A percentile compares a stretch with the other conserved stretches of the same genome.
Evolutionary conservation across 805 yeast genomes (phyloP).

Genomic region (Candida orba): DNA sequence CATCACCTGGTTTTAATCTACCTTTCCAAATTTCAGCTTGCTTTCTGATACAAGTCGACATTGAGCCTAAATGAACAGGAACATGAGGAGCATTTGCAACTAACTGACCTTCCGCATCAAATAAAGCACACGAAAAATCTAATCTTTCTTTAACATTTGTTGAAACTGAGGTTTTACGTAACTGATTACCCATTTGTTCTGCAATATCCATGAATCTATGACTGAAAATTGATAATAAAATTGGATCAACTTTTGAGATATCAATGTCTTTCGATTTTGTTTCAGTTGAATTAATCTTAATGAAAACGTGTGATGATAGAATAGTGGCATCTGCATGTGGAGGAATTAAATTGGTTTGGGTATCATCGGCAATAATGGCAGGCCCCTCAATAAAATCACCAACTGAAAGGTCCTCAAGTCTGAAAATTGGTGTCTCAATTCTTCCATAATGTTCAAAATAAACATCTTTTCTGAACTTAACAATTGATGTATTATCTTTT

Average conservation of each 20-base stretch:
- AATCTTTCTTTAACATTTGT: slow-evolving; percentile 79
- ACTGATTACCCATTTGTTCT: slow-evolving; percentile 79
- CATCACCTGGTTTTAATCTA: slow-evolving; percentile 64
- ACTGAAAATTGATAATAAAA: slow-evolving; percentile 67
- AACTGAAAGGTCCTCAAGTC: slow-evolving; percentile 42
- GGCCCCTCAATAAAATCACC: slow-evolving; percentile 63
- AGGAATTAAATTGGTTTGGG: slow-evolving; percentile 72
- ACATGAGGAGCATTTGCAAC: slow-evolving; percentile 87
- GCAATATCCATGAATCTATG: slow-evolving; percentile 89
- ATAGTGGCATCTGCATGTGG: slow-evolving; percentile 53
- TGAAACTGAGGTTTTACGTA: slow-evolving; percentile 73
- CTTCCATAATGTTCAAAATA: slow-evolving; percentile 47
- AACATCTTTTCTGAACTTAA: slow-evolving; percentile 36
- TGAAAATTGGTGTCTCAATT: slow-evolving; percentile 45
- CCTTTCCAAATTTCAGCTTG: slow-evolving; percentile 63
- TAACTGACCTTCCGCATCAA: slow-evolving; percentile 67
- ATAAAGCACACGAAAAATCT: slow-evolving; percentile 80
- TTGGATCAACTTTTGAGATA: slow-evolving; percentile 49
- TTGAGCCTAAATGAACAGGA: slow-evolving; percentile 82
- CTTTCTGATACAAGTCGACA: slow-evolving; percentile 69
- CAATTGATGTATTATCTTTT: slow-evolving; percentile 11
- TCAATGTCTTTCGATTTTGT: slow-evolving; percentile 21
- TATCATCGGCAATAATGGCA: slow-evolving; percentile 69
- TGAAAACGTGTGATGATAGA: slow-evolving; percentile 54
- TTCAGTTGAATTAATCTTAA: slow-evolving; percentile 25